A percentile compares a stretch with the other conserved stretches of the same genome.
These are phyloP conservation scores for Spergularia azorica DNA, from an alignment of 179 eudicot genomes.

Conservation along the genomic window DNA sequence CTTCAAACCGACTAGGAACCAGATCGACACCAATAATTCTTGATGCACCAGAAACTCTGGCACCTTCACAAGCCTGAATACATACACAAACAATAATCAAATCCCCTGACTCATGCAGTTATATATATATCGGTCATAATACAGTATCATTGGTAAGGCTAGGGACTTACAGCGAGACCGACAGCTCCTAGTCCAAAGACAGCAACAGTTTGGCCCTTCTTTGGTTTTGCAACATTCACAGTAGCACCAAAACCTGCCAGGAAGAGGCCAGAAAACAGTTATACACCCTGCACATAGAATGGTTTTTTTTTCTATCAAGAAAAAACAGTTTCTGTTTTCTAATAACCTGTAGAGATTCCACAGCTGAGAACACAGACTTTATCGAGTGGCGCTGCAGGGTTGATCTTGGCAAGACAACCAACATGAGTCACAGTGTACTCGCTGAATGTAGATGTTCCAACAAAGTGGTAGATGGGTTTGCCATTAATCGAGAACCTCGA, in stretches of 20 bases:
- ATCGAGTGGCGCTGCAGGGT: slow-evolving; percentile 49
- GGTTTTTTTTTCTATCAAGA: no score
- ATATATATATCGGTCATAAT: not conserved
- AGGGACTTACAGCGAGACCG: slow-evolving; percentile 52
- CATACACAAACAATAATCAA: not conserved
- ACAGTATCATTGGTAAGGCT: not conserved
- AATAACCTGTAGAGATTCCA: slow-evolving; percentile 45
- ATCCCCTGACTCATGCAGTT: not conserved
- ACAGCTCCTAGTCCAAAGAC: slow-evolving; percentile 53
- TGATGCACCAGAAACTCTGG: slow-evolving; percentile 54
- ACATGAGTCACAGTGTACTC: slow-evolving; percentile 46
- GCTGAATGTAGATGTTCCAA: slow-evolving; percentile 53
- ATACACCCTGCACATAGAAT: not conserved
- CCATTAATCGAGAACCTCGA: slow-evolving; percentile 41
- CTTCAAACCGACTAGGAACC: slow-evolving; percentile 42
- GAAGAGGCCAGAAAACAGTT: not conserved
- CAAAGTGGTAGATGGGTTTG: slow-evolving; percentile 39
- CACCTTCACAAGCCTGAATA: slow-evolving; percentile 55
- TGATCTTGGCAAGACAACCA: slow-evolving; percentile 48
- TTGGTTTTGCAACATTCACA: slow-evolving; percentile 54
- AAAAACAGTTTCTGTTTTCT: not conserved
- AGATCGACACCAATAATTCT: slow-evolving; percentile 54
- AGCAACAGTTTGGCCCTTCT: slow-evolving; percentile 52
- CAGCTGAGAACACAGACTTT: slow-evolving; percentile 52
- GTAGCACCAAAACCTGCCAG: slow-evolving; percentile 51